Evolutionary conservation across 2,329 filamentous ascomycete genomes (phyloP), one percentile per base, ranked within the genome.

Genomic region (Torrubiella hemipterigena): DNA sequence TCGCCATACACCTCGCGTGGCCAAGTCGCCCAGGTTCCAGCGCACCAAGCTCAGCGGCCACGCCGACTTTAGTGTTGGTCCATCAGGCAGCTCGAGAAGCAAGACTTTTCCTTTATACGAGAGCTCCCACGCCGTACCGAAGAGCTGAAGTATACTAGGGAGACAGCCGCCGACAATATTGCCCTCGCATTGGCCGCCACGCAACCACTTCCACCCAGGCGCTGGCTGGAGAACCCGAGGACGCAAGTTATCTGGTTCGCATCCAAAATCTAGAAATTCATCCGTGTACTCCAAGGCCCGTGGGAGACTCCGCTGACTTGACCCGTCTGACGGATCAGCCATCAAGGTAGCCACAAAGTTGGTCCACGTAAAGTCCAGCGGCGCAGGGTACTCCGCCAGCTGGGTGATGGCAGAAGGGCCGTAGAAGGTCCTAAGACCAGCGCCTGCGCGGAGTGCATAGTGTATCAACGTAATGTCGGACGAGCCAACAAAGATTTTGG

Each of bases 311-410:
- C 22, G 22, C n/a, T n/a, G n/a, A n/a, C n/a, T n/a, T n/a, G n/a
- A n/a, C n/a, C n/a, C n/a, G n/a, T n/a, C n/a, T n/a, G n/a, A n/a
- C n/a, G n/a, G n/a, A n/a, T n/a, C n/a, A n/a, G n/a, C n/a, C n/a
- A n/a, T n/a, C n/a, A n/a, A n/a, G n/a, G n/a, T n/a, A 5, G 22
- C 22, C 6, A 11, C 12, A 14, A 24, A 24, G 6, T 11, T 14
- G 10, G 22, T 14, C 55, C 58, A 2, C 66, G 68, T 6, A 61
- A 36, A 1, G 47, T 48, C 27, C 41, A 47, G 0, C 56, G 56
- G 1, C 17, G 34, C 4, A 57, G 47, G 12, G 61, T 32, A 58
- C 58, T 61, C 12, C 22, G 42, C 57, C 57, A 61, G 0, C n/a
- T n/a, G n/a, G n/a, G n/a, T n/a, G n/a, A n/a, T n/a, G n/a, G n/a